phyloP scores from a whole-genome alignment of 176 grass and related monocot genomes.

The Melocanna baccifera region DNA sequence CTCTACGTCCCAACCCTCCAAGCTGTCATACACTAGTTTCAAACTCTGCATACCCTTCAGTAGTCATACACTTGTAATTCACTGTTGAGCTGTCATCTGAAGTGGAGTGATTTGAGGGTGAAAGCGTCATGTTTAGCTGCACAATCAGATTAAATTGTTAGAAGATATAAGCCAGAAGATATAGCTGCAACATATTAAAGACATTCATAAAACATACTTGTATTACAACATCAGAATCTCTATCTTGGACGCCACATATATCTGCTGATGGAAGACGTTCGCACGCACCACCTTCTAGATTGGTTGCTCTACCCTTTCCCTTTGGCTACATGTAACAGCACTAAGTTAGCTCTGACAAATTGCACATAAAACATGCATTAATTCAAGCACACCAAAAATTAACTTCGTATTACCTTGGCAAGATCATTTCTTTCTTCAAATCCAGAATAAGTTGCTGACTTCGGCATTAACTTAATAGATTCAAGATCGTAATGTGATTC shows the following conservation, averaged over 20 bases:
- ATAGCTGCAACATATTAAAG: slow-evolving; percentile 23
- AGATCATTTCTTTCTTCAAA: slow-evolving; percentile 27
- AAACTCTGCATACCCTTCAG: slow-evolving; percentile 50
- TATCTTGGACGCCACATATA: slow-evolving; percentile 55
- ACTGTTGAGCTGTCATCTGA: slow-evolving; percentile 36
- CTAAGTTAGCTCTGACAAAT: slow-evolving; percentile 33
- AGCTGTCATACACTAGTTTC: too few relatives aligned
- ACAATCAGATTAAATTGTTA: slow-evolving; percentile 22
- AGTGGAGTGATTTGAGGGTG: slow-evolving; percentile 32
- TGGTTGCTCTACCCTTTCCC: slow-evolving; percentile 63
- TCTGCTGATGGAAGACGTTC: slow-evolving; percentile 67
- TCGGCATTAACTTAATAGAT: slow-evolving; percentile 32
- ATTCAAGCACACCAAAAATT: slow-evolving; percentile 3
- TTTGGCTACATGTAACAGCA: slow-evolving; percentile 49
- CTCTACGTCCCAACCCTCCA: too few relatives aligned
- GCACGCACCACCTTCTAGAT: slow-evolving; percentile 48
- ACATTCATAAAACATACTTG: slow-evolving; percentile 45
- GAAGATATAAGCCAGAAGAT: slow-evolving; percentile 17
- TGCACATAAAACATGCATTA: slow-evolving; percentile 8
- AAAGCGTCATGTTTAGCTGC: slow-evolving; percentile 45
- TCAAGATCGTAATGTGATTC: slow-evolving; percentile 31
- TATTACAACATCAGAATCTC: slow-evolving; percentile 87
- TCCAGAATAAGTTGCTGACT: slow-evolving; percentile 33
- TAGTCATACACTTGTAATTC: slow-evolving; percentile 29
- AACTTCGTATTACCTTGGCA: slow-evolving; percentile 45